Percentiles rank a stretch among this genome's conserved stretches.
Evolutionary conservation across 441 rosid species (phyloP).

Genomic region (Populus hybrid): DNA sequence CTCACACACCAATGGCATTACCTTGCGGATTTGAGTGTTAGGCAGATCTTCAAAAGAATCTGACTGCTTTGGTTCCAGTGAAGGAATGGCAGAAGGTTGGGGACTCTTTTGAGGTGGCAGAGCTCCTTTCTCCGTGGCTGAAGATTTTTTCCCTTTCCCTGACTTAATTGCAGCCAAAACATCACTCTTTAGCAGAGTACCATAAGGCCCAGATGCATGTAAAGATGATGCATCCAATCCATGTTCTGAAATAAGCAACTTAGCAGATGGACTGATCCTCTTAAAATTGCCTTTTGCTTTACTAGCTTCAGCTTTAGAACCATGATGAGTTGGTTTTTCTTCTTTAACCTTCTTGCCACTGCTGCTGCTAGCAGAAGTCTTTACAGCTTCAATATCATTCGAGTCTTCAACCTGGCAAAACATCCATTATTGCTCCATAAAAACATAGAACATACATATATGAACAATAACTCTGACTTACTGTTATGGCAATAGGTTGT

Average conservation of each 20-base stretch:
- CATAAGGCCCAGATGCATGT: conserved; percentile 76
- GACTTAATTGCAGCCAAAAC: conserved; percentile 78
- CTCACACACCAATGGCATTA: conserved; percentile 16
- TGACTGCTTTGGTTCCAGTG: conserved; percentile 41
- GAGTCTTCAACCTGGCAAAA: conserved; percentile 85
- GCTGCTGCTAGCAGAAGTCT: conserved; percentile 45
- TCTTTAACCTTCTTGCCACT: conserved; percentile 42
- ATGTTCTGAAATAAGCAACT: conserved; percentile 66
- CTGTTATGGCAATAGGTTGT: conserved; percentile 63
- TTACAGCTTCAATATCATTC: conserved; percentile 63
- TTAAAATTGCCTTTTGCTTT: conserved; percentile 45
- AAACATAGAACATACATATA: not conserved
- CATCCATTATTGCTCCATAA: conserved; percentile 17
- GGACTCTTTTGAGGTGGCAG: conserved; percentile 36
- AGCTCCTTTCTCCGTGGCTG: conserved; percentile 39
- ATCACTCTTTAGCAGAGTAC: conserved; percentile 87
- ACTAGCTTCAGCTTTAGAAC: conserved; percentile 35
- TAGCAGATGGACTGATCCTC: conserved; percentile 93
- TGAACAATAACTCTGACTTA: conserved; percentile 32
- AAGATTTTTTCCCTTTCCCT: conserved; percentile 48
- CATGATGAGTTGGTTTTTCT: conserved; percentile 43
- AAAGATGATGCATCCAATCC: conserved; percentile 77
- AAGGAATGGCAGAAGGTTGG: conserved; percentile 35
- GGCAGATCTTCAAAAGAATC: conserved; percentile 81
- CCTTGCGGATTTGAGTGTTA: conserved; percentile 99